These are phyloP conservation scores for Lipomyces orientalis DNA, from an alignment of 805 yeast species.

Conservation along the genomic window DNA sequence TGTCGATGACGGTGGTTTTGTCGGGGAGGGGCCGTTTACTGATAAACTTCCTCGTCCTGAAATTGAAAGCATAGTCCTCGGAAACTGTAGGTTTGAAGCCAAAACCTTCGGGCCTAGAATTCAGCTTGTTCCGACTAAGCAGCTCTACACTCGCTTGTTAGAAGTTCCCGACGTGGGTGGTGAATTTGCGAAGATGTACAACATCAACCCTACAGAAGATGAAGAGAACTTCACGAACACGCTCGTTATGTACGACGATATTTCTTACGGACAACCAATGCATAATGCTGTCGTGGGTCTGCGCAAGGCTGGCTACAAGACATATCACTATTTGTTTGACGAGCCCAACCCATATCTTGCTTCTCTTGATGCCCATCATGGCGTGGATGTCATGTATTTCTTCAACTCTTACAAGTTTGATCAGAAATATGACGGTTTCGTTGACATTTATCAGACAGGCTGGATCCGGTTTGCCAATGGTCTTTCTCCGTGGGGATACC, in stretches of 20 bases:
- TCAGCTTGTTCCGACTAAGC: constrained; percentile 22
- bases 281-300: constrained; percentile 33
- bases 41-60: constrained; percentile 27
- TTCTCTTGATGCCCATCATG: constrained; percentile 44
- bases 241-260: constrained; percentile 31
- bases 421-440: constrained; percentile 29
- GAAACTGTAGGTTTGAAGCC: constrained; percentile 43
- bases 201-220: constrained; percentile 18
- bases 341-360: constrained; percentile 43
- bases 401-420: constrained; percentile 41
- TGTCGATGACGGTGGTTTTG: constrained; percentile 41
- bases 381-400: constrained; percentile 46
- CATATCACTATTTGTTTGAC: constrained; percentile 44
- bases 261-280: constrained; percentile 35
- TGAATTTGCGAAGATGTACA: constrained; percentile 21
- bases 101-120: constrained; percentile 35
- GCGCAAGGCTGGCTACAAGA: constrained; percentile 28
- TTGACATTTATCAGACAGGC: constrained; percentile 39
- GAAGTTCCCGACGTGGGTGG: constrained; percentile 28
- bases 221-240: constrained; percentile 16
- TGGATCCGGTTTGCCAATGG: constrained; percentile 42
- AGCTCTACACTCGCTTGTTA: constrained; percentile 16
- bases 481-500: constrained; percentile 42
- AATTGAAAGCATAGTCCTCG: constrained; percentile 39
- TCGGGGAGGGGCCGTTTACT: constrained; percentile 35